Base-by-base conservation (phyloP, 371 early-diverging fungal genomes). In the Caulochytrium protostelioides region DNA sequence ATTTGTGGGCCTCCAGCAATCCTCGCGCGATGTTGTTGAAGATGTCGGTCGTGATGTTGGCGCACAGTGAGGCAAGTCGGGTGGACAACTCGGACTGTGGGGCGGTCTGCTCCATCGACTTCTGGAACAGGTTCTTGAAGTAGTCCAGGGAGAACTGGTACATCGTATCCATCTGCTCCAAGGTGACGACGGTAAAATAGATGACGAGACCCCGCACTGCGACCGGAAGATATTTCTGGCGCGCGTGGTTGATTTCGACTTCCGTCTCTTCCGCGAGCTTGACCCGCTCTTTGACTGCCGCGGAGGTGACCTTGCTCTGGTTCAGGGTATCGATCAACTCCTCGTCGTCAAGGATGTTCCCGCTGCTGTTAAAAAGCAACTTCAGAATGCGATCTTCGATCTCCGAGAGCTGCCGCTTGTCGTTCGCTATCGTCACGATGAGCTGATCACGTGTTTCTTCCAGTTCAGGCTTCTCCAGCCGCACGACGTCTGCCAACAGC, bases 321-420 rank as follows among this genome's bases (percentile, higher is more conserved):
- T 66, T 66, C 12, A 66, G 44, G 0, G 62, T 62, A 33, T 57
- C 55, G 34, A 66, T 66, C 10, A 66, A 41, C 40, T 66, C 67
- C 38, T 66, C 67, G 39, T 66, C 67, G 37, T 66, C 67, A 10
- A 66, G 38, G 30, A 66, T 66, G 42, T 62, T 66, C 17, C 67
- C 67, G 38, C 62, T 48, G 1, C 61, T 58, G 36, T 55, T 57
- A 37, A 62, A 66, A 1, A 66, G 49, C 4, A 66, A 46, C 36
- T 52, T 55, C 29, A 66, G 41, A 34, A 66, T 66, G 32, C 60
- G 55, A 26, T 66, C 67, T 35, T 66, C 67, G 25, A 66, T 66
- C 22, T 66, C 67, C 39, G 57, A 59, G 18, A 66, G 44, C 32
- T 58, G 58, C 42, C 57, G 58, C 37, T 62, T 62, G 43, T 66